phyloP scores from a whole-genome alignment of 371 early-diverging fungal genomes.

The Circinella minor region DNA sequence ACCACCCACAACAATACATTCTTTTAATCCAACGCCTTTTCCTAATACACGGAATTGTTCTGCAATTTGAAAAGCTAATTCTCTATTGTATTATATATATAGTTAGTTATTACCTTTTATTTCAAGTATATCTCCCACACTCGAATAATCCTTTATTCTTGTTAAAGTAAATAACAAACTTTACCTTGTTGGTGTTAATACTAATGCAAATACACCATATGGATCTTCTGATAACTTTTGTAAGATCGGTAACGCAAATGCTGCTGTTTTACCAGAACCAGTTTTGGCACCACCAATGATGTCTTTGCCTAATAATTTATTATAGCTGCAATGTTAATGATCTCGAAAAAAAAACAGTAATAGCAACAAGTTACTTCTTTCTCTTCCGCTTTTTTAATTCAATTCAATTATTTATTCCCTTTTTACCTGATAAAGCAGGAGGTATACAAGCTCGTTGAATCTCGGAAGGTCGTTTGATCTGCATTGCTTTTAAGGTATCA shows the following conservation, averaged over 20 bases:
- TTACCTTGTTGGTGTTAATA: conserved; percentile 96
- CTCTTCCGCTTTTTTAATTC: too few species aligned
- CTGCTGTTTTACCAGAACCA: conserved; percentile 99
- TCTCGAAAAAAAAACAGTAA: neutral
- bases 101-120: too few species aligned
- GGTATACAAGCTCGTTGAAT: conserved; percentile 93
- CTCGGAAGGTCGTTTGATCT: conserved; percentile 90
- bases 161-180: too few species aligned
- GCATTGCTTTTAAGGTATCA: conserved; percentile 76
- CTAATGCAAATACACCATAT: conserved; percentile 92
- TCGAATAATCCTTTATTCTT: too few species aligned
- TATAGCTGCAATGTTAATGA: conserved; percentile 12
- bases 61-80: conserved; percentile 96
- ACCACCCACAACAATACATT: conserved; percentile 96
- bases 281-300: conserved; percentile 98
- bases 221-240: conserved; percentile 93
- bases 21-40: conserved; percentile 84
- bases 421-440: conserved; percentile 63
- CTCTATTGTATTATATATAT: conserved; percentile 51
- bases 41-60: conserved; percentile 96
- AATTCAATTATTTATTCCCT: too few species aligned
- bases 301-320: conserved; percentile 63
- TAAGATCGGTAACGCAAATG: conserved; percentile 98
- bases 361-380: too few species aligned
- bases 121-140: too few species aligned